Conservation (phyloP, 495 filamentous ascomycete species). For the Penicillium steckii region DNA sequence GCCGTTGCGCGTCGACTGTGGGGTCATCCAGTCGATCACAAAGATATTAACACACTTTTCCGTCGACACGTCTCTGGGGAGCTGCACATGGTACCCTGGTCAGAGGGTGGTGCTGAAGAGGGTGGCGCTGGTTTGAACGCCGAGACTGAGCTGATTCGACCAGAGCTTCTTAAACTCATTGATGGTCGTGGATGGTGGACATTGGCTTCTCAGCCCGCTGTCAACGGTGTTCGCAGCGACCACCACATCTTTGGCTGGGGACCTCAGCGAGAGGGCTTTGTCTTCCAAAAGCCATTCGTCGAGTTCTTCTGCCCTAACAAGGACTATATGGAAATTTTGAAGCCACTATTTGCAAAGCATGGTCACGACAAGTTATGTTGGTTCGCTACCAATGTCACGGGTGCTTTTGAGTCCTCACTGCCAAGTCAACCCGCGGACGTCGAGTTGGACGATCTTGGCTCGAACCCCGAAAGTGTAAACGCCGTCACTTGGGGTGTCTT, state of each 20-base stretch:
- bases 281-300: slow-evolving; percentile 98
- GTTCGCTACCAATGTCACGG: slow-evolving; percentile 75
- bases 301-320: slow-evolving; percentile 81
- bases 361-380: slow-evolving; percentile 68
- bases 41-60: slow-evolving; percentile 78
- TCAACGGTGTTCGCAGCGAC: slow-evolving; percentile 74
- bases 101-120: slow-evolving; percentile 72
- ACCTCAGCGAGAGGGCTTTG: slow-evolving; percentile 79
- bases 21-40: slow-evolving; percentile 66
- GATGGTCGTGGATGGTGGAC: slow-evolving; percentile 83
- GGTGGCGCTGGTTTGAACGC: slow-evolving; percentile 52
- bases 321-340: slow-evolving; percentile 64
- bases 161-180: slow-evolving; percentile 72
- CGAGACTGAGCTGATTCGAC: slow-evolving; percentile 77
- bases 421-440: slow-evolving; percentile 30
- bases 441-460: slow-evolving; percentile 33
- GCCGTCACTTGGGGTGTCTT: slow-evolving; percentile 98
- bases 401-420: slow-evolving; percentile 68
- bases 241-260: slow-evolving; percentile 93
- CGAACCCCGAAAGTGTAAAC: slow-evolving; percentile 64
- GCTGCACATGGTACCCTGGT: slow-evolving; percentile 81
- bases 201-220: slow-evolving; percentile 92
- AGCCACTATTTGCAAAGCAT: slow-evolving; percentile 57
- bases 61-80: slow-evolving; percentile 73
- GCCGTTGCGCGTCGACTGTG: slow-evolving; percentile 77